Evolutionary conservation across 352 stramenopile genomes (phyloP).

Genomic region (Phytophthora melonis): DNA sequence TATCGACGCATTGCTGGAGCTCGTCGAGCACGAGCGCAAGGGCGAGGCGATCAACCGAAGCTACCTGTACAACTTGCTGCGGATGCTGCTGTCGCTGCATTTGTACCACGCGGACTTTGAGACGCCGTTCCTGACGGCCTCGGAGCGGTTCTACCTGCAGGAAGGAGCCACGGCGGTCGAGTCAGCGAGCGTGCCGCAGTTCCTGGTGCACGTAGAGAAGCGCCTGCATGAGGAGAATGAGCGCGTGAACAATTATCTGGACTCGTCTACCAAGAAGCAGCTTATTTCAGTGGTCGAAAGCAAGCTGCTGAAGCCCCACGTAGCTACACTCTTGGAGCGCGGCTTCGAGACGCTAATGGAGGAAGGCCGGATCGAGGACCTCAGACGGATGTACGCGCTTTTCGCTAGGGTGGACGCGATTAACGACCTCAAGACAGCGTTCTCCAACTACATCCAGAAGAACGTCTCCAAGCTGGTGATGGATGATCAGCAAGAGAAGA

Average conservation of each 20-base stretch:
- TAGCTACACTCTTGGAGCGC: slow-evolving; percentile 80
- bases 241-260: slow-evolving; percentile 79
- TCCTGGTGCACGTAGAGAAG: slow-evolving; percentile 90
- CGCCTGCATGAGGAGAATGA: slow-evolving; percentile 86
- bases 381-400: slow-evolving; percentile 90
- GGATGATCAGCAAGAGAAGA: slow-evolving; percentile 87
- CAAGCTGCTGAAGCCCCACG: slow-evolving; percentile 88
- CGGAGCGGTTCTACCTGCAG: slow-evolving; percentile 85
- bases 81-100: slow-evolving; percentile 87
- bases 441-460: slow-evolving; percentile 80
- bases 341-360: slow-evolving; percentile 92
- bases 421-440: slow-evolving; percentile 70
- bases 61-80: slow-evolving; percentile 83
- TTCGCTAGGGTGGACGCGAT: slow-evolving; percentile 81
- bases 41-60: slow-evolving; percentile 88
- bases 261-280: slow-evolving; percentile 79
- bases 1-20: slow-evolving; percentile 74
- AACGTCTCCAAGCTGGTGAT: slow-evolving; percentile 80
- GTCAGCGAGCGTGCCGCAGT: slow-evolving; percentile 79
- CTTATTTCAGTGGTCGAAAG: slow-evolving; percentile 79
- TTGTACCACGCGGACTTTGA: slow-evolving; percentile 91
- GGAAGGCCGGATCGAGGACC: slow-evolving; percentile 77
- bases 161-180: slow-evolving; percentile 79
- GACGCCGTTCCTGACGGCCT: slow-evolving; percentile 85
- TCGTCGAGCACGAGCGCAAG: slow-evolving; percentile 91